phyloP scores from a whole-genome alignment of 768 basidiomycete genomes.

The Rhizopogon vinicolor region DNA sequence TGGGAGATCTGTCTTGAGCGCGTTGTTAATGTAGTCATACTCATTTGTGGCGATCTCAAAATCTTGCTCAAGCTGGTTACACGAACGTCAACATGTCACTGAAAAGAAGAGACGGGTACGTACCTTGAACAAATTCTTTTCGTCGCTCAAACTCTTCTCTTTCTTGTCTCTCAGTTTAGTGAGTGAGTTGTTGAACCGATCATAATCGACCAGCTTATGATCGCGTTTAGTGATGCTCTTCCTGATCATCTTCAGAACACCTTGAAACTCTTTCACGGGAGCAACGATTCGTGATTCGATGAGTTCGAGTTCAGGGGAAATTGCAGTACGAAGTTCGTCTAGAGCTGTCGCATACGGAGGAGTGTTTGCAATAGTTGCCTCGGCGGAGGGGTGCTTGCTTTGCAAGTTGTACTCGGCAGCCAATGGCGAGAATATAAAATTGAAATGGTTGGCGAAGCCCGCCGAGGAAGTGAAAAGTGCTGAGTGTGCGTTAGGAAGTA shows the following conservation, averaged over 20 bases:
- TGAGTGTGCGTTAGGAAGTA: conserved; percentile 17
- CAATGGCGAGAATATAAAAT: conserved; percentile 59
- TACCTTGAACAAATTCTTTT: conserved; percentile 96
- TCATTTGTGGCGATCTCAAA: conserved; percentile 90
- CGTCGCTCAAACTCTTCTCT: conserved; percentile 92
- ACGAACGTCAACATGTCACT: background rate
- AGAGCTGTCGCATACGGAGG: conserved; percentile 66
- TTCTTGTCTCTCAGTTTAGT: conserved; percentile 98
- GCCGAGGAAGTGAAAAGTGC: conserved; percentile 65
- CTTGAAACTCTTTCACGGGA: conserved; percentile 87
- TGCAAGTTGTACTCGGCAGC: conserved; percentile 75
- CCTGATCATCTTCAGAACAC: conserved; percentile 80
- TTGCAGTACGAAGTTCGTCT: conserved; percentile 75
- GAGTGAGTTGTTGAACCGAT: conserved; percentile 93
- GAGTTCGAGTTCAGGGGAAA: conserved; percentile 90
- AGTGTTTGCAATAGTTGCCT: conserved; percentile 75
- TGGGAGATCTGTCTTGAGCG: conserved; percentile 88
- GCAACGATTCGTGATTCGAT: conserved; percentile 83
- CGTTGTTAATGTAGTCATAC: conserved; percentile 88
- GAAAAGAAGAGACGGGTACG: conserved; percentile 9
- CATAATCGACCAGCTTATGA: conserved; percentile 95
- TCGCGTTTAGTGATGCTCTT: conserved; percentile 96
- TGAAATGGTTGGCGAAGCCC: conserved; percentile 61
- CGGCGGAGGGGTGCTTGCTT: conserved; percentile 73
- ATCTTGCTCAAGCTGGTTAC: conserved; percentile 83